phyloP scores from a whole-genome alignment of 164 flowering plant genomes.

The Dillenia turbinata region DNA sequence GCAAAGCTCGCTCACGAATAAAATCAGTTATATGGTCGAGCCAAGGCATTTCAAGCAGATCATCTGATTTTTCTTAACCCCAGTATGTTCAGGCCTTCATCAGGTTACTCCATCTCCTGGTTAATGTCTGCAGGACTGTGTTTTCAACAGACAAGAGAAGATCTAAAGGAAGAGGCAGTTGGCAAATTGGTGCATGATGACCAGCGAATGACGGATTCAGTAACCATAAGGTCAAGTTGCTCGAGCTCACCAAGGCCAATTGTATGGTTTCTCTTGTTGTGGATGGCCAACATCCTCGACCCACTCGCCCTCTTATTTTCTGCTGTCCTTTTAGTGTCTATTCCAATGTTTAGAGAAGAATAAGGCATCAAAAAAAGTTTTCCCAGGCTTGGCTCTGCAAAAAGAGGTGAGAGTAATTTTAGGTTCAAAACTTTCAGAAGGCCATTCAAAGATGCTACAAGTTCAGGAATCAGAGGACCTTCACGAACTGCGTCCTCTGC shows the following conservation, averaged over 20 bases:
- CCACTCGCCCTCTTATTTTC: slow-evolving; percentile 29
- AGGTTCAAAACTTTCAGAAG: not conserved
- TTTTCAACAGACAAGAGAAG: slow-evolving; percentile 70
- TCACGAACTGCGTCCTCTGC: slow-evolving; percentile 18
- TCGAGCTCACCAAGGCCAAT: slow-evolving; percentile 80
- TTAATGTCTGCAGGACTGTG: not conserved
- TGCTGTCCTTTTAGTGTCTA: slow-evolving; percentile 17
- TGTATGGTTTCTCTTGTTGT: slow-evolving; percentile 65
- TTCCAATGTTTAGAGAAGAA: slow-evolving; percentile 13
- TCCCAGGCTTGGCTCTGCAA: slow-evolving; percentile 33
- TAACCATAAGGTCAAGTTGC: slow-evolving; percentile 63
- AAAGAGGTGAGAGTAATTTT: slow-evolving; percentile 4
- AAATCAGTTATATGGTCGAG: too few species aligned
- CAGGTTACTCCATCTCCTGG: too few species aligned
- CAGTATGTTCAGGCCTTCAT: too few species aligned
- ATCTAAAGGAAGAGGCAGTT: slow-evolving; percentile 59
- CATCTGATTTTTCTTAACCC: too few species aligned
- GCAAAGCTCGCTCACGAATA: too few species aligned
- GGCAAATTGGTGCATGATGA: slow-evolving; percentile 82
- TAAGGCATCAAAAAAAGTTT: slow-evolving; percentile 29
- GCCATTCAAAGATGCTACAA: not conserved
- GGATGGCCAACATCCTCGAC: slow-evolving; percentile 43
- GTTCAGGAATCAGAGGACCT: slow-evolving; percentile 33
- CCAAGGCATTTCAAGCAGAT: too few species aligned
- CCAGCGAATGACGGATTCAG: slow-evolving; percentile 88